Evolutionary conservation across 2,329 filamentous ascomycete species (phyloP).

Genomic region (Amauroascus verrucosus): DNA sequence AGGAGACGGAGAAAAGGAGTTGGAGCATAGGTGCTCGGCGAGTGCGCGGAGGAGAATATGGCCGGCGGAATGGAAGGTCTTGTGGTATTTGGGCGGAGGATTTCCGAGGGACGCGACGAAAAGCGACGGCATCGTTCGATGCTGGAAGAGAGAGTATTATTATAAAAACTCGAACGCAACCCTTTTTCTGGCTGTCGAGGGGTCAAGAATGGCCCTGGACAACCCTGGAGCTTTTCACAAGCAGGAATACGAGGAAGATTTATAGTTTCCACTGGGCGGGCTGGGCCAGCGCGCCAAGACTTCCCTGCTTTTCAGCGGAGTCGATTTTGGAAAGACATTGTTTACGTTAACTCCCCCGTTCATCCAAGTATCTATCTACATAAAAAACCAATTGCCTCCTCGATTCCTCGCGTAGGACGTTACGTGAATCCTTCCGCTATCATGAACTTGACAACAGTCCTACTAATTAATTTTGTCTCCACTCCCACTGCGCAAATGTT

Average conservation of each 20-base stretch:
- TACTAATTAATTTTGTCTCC: too few species aligned
- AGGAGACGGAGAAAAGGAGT: slow-evolving; percentile 42
- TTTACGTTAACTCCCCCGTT: too few species aligned
- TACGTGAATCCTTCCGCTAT: too few species aligned
- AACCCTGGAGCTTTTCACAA: not conserved
- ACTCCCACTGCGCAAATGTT: too few species aligned
- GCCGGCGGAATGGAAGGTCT: slow-evolving; percentile 78
- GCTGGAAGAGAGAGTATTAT: not conserved
- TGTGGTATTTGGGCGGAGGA: slow-evolving; percentile 56
- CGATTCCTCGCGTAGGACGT: too few species aligned
- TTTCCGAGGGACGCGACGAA: slow-evolving; percentile 85
- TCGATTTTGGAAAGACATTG: too few species aligned
- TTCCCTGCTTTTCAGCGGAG: not conserved
- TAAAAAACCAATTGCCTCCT: too few species aligned
- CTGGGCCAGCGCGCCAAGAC: not conserved
- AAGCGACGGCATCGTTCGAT: slow-evolving; percentile 33
- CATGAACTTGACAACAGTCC: too few species aligned
- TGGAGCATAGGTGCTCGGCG: slow-evolving; percentile 37
- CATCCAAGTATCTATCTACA: too few species aligned
- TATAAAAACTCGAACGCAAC: too few species aligned
- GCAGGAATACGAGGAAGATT: not conserved
- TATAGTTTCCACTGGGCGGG: not conserved
- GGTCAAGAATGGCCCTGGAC: not conserved
- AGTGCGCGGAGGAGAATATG: slow-evolving; percentile 63
- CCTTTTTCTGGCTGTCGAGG: too few species aligned